A percentile compares a stretch with the other conserved stretches of the same genome.
phyloP scores from a whole-genome alignment of 108 stramenopile species.

The Craspedostauros australis region DNA sequence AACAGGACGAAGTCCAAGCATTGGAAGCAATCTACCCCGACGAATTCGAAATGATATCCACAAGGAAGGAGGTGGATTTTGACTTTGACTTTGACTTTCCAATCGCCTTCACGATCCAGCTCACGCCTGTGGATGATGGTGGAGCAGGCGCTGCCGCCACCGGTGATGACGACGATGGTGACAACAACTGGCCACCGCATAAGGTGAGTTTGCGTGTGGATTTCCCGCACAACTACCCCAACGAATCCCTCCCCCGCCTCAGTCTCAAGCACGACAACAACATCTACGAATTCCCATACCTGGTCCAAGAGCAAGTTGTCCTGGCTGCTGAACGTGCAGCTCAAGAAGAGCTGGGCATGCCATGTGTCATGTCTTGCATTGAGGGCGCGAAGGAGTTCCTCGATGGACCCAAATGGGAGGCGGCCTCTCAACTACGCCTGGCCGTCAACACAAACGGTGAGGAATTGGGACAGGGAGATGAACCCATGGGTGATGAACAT shows the following conservation, averaged over 20 bases:
- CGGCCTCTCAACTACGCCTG: no score
- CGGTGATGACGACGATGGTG: no score
- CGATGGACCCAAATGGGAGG: no score
- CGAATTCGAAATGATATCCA: slow-evolving; percentile 50
- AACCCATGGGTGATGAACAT: no score
- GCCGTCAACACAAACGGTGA: no score
- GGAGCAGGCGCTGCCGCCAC: neutral
- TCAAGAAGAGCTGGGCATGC: slow-evolving; percentile 55
- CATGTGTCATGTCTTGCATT: slow-evolving; percentile 54
- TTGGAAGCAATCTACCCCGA: slow-evolving; percentile 65
- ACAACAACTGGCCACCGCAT: slow-evolving; percentile 59
- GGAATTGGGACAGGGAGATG: no score
- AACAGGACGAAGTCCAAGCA: slow-evolving; percentile 68
- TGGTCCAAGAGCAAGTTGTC: slow-evolving; percentile 25
- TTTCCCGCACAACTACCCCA: slow-evolving; percentile 64
- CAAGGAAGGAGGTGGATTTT: slow-evolving; percentile 14
- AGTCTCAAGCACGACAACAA: slow-evolving; percentile 61
- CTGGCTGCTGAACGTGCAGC: slow-evolving; percentile 27
- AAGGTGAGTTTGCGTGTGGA: slow-evolving; percentile 39
- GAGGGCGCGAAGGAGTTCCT: slow-evolving; percentile 64
- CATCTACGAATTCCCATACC: slow-evolving; percentile 50
- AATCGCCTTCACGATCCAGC: slow-evolving; percentile 48
- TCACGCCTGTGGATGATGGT: slow-evolving; percentile 31
- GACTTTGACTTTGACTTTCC: slow-evolving; percentile 38
- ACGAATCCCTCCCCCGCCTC: slow-evolving; percentile 31